Evolutionary conservation across 164 flowering plant genomes (phyloP).

Genomic region (Tetrastigma voinierianum): DNA sequence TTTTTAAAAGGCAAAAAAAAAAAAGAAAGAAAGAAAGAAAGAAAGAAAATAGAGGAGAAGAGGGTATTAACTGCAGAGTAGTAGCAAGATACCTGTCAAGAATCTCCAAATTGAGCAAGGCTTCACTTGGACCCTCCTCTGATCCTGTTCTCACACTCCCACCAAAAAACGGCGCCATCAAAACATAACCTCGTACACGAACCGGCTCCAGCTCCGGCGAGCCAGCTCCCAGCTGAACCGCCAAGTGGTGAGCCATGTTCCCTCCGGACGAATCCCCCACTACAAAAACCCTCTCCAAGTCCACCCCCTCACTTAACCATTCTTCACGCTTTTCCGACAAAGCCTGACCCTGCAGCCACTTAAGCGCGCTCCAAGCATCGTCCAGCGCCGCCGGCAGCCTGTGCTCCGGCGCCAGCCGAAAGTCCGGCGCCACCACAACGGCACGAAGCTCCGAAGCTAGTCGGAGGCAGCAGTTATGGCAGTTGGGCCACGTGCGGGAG

Average conservation of each 20-base stretch:
- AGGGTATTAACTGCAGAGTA: too few species aligned
- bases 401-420: conserved; percentile 69
- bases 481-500: conserved; percentile 50
- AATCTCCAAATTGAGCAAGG: conserved; percentile 31
- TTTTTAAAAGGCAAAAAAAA: too few species aligned
- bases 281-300: conserved; percentile 46
- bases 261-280: conserved; percentile 71
- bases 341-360: conserved; percentile 53
- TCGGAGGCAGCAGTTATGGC: conserved; percentile 50
- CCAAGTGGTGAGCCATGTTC: conserved; percentile 60
- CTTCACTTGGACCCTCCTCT: conserved; percentile 50
- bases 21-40: too few species aligned
- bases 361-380: conserved; percentile 34
- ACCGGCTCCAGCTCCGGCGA: conserved; percentile 27
- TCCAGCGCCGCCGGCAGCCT: conserved; percentile 67
- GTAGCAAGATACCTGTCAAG: conserved; percentile 55
- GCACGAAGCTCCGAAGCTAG: conserved; percentile 44
- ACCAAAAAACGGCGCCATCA: conserved; percentile 70
- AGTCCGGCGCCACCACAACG: conserved; percentile 52
- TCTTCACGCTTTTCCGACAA: conserved; percentile 12
- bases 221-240: conserved; percentile 37
- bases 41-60: too few species aligned
- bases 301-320: conserved; percentile 31
- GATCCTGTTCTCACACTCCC: conserved; percentile 47
- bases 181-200: conserved; percentile 46